Conservation (phyloP, 106 monocot species). For the Dendrobium huoshanense region DNA sequence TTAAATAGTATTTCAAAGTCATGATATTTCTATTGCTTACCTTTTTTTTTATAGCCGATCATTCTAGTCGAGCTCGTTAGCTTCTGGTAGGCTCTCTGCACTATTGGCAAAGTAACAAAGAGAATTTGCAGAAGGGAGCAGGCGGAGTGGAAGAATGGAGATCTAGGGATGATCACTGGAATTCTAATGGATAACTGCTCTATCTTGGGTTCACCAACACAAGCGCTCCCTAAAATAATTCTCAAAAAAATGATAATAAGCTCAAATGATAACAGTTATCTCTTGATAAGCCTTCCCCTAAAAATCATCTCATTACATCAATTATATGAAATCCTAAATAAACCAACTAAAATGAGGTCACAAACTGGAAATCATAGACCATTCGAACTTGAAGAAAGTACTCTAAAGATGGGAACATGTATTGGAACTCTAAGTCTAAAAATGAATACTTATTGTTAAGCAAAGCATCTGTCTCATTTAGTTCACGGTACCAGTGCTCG, state of each 20-base stretch:
- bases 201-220: slow-evolving; percentile 12
- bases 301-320: neutral
- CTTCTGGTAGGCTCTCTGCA: too few relatives aligned
- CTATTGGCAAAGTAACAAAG: too few relatives aligned
- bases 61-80: too few relatives aligned
- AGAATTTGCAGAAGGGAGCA: too few relatives aligned
- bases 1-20: too few relatives aligned
- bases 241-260: neutral
- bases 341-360: neutral
- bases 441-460: slow-evolving; percentile 6
- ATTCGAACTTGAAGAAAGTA: neutral
- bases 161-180: too few relatives aligned
- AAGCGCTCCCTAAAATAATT: slow-evolving; percentile 19
- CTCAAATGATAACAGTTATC: slow-evolving; percentile 2
- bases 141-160: too few relatives aligned
- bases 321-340: neutral
- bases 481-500: slow-evolving; percentile 17
- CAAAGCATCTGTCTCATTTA: slow-evolving; percentile 20
- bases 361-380: neutral
- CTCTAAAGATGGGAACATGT: neutral
- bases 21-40: too few relatives aligned
- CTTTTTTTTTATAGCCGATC: too few relatives aligned
- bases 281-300: neutral
- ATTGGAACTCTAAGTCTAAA: neutral
- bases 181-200: too few relatives aligned